Percentiles rank a stretch among this genome's conserved stretches.
Evolutionary conservation across 352 stramenopile species (phyloP).

Genomic region (Nothophytophthora sp.): DNA sequence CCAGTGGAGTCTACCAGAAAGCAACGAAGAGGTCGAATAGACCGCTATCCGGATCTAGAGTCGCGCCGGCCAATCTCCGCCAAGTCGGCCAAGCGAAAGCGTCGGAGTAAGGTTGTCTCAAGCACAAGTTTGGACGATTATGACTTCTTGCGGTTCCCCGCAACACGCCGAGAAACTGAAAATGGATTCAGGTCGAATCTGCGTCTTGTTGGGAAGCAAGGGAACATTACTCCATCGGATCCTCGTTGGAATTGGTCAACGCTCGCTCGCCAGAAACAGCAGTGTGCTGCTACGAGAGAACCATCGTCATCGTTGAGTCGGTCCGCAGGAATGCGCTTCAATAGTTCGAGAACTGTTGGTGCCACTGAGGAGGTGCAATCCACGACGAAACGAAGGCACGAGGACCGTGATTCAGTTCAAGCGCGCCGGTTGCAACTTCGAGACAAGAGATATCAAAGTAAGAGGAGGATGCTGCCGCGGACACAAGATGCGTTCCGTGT

Average conservation of each 20-base stretch:
- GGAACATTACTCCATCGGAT: slow-evolving; percentile 34
- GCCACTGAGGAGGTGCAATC: slow-evolving; percentile 3
- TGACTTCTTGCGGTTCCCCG: slow-evolving; percentile 7
- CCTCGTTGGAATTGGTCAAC: slow-evolving; percentile 50
- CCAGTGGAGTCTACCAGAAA: neutral
- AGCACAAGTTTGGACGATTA: slow-evolving; percentile 45
- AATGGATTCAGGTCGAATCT: slow-evolving; percentile 32
- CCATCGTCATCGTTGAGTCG: slow-evolving; percentile 2
- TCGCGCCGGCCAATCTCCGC: neutral
- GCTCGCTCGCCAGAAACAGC: slow-evolving; percentile 36
- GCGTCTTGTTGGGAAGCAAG: slow-evolving; percentile 33
- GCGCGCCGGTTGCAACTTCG: slow-evolving; percentile 51
- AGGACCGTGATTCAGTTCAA: slow-evolving; percentile 39
- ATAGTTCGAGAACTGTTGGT: slow-evolving; percentile 1
- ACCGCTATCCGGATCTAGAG: neutral
- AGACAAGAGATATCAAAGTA: slow-evolving; percentile 40
- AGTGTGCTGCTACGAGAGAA: slow-evolving; percentile 4
- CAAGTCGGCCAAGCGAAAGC: neutral
- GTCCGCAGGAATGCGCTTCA: too few relatives aligned
- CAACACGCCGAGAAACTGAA: slow-evolving; percentile 3
- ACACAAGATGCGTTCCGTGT: slow-evolving; percentile 9
- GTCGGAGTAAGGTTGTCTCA: slow-evolving; percentile 5
- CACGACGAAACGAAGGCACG: slow-evolving; percentile 16
- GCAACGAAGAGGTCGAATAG: slow-evolving; percentile 2
- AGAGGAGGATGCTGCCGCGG: slow-evolving; percentile 5